phyloP scores from a whole-genome alignment of 352 stramenopile species.

The Pythium dissimile region DNA sequence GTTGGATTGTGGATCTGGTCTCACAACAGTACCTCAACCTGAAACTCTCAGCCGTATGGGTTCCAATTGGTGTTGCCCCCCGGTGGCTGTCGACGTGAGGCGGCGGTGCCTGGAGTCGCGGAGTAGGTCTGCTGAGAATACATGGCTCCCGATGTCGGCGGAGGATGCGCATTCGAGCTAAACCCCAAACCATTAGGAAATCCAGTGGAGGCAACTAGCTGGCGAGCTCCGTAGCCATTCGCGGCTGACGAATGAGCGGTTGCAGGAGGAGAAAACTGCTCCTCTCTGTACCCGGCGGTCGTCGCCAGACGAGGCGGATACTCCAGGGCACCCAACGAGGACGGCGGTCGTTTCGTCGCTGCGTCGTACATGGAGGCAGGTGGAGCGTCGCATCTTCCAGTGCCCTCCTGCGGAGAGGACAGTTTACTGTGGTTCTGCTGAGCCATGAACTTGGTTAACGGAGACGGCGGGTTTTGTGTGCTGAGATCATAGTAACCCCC shows the following conservation, averaged over 20 bases:
- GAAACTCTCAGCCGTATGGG: conserved; percentile 29
- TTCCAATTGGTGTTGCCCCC: conserved; percentile 66
- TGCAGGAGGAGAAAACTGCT: background rate
- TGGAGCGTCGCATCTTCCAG: background rate
- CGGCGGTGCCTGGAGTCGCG: too few species aligned
- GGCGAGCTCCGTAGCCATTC: too few species aligned
- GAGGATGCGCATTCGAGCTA: too few species aligned
- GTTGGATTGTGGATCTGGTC: too few species aligned
- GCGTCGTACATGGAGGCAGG: background rate
- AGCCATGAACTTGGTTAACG: conserved; percentile 71
- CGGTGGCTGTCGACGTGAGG: conserved; percentile 42
- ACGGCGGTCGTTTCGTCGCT: background rate
- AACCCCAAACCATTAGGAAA: too few species aligned
- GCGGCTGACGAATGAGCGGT: conserved; percentile 7
- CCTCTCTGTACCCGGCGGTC: conserved; percentile 5
- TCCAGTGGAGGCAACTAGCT: too few species aligned
- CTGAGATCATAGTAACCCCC: conserved; percentile 5
- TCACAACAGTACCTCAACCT: background rate
- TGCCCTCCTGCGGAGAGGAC: background rate
- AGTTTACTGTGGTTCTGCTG: conserved; percentile 36
- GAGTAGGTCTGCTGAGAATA: too few species aligned
- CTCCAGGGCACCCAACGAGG: background rate
- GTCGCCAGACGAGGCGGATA: conserved; percentile 8
- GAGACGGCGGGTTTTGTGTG: conserved; percentile 39
- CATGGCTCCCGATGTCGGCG: too few species aligned